Evolutionary conservation across 2,329 filamentous ascomycete species (phyloP), one percentile per base, ranked within the genome.

Genomic region (Sporothrix curviconia): DNA sequence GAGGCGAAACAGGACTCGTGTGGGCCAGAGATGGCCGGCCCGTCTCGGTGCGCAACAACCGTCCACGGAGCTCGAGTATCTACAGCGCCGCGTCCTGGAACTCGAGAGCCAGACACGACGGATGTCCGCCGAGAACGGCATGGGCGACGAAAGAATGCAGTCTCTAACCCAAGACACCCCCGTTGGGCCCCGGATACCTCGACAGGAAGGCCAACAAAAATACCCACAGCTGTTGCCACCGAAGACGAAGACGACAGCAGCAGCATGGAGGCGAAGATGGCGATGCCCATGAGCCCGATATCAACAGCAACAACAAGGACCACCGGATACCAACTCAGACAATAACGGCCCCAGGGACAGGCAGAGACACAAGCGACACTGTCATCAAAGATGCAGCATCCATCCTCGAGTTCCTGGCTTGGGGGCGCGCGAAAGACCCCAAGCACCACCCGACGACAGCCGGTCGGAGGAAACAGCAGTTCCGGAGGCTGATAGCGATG

Each of bases 381-480:
- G 66, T 66, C 52, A 67, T 64, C 56, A 69, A 67, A 60, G 73
- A 75, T 62, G 74, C 74, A 1, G 75, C 74, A 1, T 75, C 75
- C 3, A 73, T 77, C 3, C 68, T 78, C 0, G 75, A 78, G 56
- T 78, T 76, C 46, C 66, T 77, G 2, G 74, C 75, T 1, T 78
- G 76, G 76, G 76, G 75, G 8, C 70, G 75, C 15, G 67, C 70
- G 36, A 78, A 78, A 61, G 71, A 77, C 25, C 59, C 63, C 9
- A 62, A 63, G n/a, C 62, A 59, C 22, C 57, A 62, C 34, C 32
- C 61, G 4, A 32, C 15, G 4, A 24, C 19, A 6, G 14, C 17
- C 6, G 46, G 47, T 14, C 7, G 47, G 47, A 4, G 1, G 47
- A 28, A 32, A 19, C 1, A 51, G 34, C 15, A 51, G 34, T 24